These are phyloP conservation scores for Penicillium bialowiezense DNA, from an alignment of 495 filamentous ascomycete genomes.

Conservation along the genomic window DNA sequence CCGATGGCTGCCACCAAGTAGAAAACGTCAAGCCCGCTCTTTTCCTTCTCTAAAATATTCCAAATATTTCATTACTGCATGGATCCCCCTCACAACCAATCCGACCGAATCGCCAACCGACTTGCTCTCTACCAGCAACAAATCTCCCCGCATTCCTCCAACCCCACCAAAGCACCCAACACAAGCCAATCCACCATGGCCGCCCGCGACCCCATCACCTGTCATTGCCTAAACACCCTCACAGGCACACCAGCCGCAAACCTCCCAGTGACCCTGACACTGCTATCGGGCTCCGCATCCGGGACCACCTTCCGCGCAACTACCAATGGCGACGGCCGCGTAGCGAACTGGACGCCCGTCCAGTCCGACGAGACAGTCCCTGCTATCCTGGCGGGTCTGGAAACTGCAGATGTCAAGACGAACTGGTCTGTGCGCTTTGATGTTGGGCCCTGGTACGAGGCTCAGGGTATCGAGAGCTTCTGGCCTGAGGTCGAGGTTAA, in stretches of 20 bases:
- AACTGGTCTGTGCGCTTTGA: constrained; percentile 77
- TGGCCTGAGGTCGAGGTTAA: constrained; percentile 88
- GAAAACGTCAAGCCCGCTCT: constrained; percentile 18
- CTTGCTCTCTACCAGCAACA: constrained; percentile 40
- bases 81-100: constrained; percentile 20
- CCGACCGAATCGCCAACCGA: constrained; percentile 32
- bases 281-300: constrained; percentile 34
- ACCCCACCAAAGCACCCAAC: constrained; percentile 18
- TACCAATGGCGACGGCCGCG: constrained; percentile 85
- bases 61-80: constrained; percentile 20
- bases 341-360: constrained; percentile 70
- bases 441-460: constrained; percentile 72
- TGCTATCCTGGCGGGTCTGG: constrained; percentile 43
- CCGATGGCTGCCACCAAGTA: constrained; percentile 33
- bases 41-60: neutral
- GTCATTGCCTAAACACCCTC: constrained; percentile 69
- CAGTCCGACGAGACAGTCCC: constrained; percentile 47
- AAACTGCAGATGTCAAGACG: constrained; percentile 41
- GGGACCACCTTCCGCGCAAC: constrained; percentile 55
- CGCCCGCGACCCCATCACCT: constrained; percentile 69
- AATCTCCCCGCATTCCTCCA: constrained; percentile 19
- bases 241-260: constrained; percentile 61
- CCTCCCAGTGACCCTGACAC: constrained; percentile 55
- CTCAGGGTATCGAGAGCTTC: constrained; percentile 68
- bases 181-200: constrained; percentile 21